phyloP scores from a whole-genome alignment of 148 eudicot species.

The Cornus florida region DNA sequence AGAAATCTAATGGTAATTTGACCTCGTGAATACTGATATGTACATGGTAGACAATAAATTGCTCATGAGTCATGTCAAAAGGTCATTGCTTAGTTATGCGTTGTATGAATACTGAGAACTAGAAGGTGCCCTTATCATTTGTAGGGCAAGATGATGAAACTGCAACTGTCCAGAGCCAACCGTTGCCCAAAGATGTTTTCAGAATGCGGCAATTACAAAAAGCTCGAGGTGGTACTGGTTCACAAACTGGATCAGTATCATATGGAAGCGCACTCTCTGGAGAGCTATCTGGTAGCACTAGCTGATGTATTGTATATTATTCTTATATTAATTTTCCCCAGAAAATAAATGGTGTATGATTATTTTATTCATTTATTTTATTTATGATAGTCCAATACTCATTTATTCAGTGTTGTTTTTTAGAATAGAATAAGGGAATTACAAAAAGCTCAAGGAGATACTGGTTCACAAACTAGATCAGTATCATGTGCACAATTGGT shows the following conservation, averaged over 20 bases:
- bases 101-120: no score
- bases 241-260: slow-evolving; percentile 63
- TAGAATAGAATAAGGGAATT: slow-evolving; percentile 60
- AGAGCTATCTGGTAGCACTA: slow-evolving; percentile 81
- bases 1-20: no score
- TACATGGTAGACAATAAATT: no score
- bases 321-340: no score
- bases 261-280: slow-evolving; percentile 97
- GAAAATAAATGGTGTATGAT: no score
- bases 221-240: slow-evolving; percentile 75
- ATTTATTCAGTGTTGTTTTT: slow-evolving; percentile 72
- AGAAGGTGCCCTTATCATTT: not conserved
- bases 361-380: no score
- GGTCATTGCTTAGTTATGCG: no score
- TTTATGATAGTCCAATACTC: no score
- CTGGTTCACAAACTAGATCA: slow-evolving; percentile 69
- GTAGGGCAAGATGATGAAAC: slow-evolving; percentile 85
- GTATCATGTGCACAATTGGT: slow-evolving; percentile 50
- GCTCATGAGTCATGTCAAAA: no score
- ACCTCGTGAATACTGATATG: no score
- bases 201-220: slow-evolving; percentile 81
- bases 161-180: slow-evolving; percentile 68
- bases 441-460: slow-evolving; percentile 65
- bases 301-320: slow-evolving; percentile 22
- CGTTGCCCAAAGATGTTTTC: slow-evolving; percentile 79